A percentile compares a stretch with the other conserved stretches of the same genome.
Conservation (phyloP, 177 flowering plant genomes). For the Telopea speciosissima region DNA sequence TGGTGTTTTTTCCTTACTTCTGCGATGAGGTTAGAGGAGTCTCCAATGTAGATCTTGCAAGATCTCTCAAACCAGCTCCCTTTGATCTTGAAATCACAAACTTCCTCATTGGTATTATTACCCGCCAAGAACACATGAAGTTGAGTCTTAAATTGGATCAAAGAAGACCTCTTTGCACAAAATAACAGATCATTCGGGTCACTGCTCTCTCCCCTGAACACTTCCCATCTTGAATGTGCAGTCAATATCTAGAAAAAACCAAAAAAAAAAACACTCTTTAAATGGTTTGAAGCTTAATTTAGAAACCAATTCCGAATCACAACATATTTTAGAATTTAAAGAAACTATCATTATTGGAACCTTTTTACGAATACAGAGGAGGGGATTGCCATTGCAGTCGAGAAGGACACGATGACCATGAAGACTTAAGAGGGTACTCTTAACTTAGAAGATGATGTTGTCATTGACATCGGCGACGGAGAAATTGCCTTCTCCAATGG, state of each 20-base stretch:
- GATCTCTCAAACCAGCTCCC: slow-evolving; percentile 50
- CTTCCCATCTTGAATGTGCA: slow-evolving; percentile 56
- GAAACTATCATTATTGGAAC: slow-evolving; percentile 11
- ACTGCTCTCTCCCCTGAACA: slow-evolving; percentile 50
- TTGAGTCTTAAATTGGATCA: slow-evolving; percentile 43
- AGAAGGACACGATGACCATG: slow-evolving; percentile 39
- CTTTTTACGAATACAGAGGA: slow-evolving; percentile 48
- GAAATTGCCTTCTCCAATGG: slow-evolving; percentile 34
- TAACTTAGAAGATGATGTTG: slow-evolving; percentile 38
- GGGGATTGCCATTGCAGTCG: slow-evolving; percentile 43
- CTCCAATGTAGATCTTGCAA: slow-evolving; percentile 41
- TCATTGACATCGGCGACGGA: slow-evolving; percentile 45
- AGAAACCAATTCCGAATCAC: not conserved
- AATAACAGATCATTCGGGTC: slow-evolving; percentile 36
- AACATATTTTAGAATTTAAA: not conserved
- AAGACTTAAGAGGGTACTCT: slow-evolving; percentile 33
- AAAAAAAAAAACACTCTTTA: too few species aligned
- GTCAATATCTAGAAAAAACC: slow-evolving; percentile 24
- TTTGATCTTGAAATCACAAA: slow-evolving; percentile 48
- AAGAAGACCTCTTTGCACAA: slow-evolving; percentile 35
- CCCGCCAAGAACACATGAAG: slow-evolving; percentile 49
- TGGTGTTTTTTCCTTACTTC: slow-evolving; percentile 19
- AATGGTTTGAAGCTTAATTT: too few species aligned
- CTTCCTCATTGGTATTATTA: slow-evolving; percentile 35
- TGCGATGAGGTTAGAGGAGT: slow-evolving; percentile 32